Evolutionary conservation across 2,329 filamentous ascomycete species (phyloP).

Genomic region (Penicillium griseofulvum): DNA sequence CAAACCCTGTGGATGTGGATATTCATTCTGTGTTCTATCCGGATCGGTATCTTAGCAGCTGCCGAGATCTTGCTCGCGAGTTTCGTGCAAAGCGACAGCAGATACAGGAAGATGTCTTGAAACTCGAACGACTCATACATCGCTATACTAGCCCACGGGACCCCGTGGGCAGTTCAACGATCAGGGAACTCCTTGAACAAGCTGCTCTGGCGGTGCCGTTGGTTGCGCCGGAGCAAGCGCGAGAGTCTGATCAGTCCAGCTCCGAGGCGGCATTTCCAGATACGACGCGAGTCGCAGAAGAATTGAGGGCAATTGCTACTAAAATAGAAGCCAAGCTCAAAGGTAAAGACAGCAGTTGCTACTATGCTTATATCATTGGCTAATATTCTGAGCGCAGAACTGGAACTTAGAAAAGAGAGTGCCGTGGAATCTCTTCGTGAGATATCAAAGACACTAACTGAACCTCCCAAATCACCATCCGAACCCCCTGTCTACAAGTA

Average conservation of each 20-base stretch:
- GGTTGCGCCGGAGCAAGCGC: slow-evolving; percentile 24
- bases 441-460: slow-evolving; percentile 49
- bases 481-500: slow-evolving; percentile 50
- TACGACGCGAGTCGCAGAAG: slow-evolving; percentile 30
- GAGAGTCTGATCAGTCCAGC: slow-evolving; percentile 12
- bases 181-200: slow-evolving; percentile 36
- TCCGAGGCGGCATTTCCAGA: slow-evolving; percentile 21
- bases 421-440: slow-evolving; percentile 42
- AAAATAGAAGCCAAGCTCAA: slow-evolving; percentile 44
- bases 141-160: slow-evolving; percentile 29
- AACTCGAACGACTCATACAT: slow-evolving; percentile 32
- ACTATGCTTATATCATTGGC: not conserved
- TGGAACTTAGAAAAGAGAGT: slow-evolving; percentile 45
- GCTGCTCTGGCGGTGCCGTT: slow-evolving; percentile 32
- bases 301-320: slow-evolving; percentile 37
- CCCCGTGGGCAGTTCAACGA: slow-evolving; percentile 21
- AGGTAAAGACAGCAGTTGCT: slow-evolving; percentile 25
- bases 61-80: slow-evolving; percentile 46
- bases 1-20: slow-evolving; percentile 45
- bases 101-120: slow-evolving; percentile 32
- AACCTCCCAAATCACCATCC: slow-evolving; percentile 41
- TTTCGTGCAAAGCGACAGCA: slow-evolving; percentile 45
- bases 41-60: slow-evolving; percentile 59
- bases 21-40: slow-evolving; percentile 56
- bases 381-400: slow-evolving; percentile 30